Base-by-base conservation (phyloP, 2,329 filamentous ascomycete species). In the Amylocarpus encephaloides region DNA sequence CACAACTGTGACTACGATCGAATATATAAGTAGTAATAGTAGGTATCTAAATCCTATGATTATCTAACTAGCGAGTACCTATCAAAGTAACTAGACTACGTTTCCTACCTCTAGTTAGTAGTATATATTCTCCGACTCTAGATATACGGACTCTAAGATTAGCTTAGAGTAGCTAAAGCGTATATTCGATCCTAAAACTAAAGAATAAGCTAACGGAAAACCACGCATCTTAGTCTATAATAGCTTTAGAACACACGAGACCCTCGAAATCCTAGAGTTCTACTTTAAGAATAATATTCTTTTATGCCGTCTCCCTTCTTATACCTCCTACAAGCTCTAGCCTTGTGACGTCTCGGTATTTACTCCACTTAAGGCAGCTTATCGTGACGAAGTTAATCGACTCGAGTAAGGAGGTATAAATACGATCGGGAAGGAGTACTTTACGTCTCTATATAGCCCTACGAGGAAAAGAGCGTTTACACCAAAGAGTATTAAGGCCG, bases 271-370 rank as follows among this genome's bases (percentile, higher is more conserved):
- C 22, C 7, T 26, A 26, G 22, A 26, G 22, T 26, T 26, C 22
- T 26, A 7, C 7, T 26, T 26, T 26, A 26, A 26, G 22, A 26
- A 26, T 7, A 26, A 26, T 26, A 26, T 26, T 26, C 22, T 26
- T 26, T 7, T 26, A 26, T 26, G 22, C 7, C 22, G 22, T 26
- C 22, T 26, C 22, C 7, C 22, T 26, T 26, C 22, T 26, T 7
- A 26, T 26, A 26, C 22, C 22, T 26, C 22, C 22, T 7, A 26
- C 22, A 26, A 26, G 52, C 57, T 62, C 29, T 54, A 64, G 58
- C 61, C 61, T 36, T 59, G 52, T 54, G 52, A 64, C 48, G 53
- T 62, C 26, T 47, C 39, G 49, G 41, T 56, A 11, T 64, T 64
- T 56, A 53, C 30, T 19, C 29, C 4, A n/a, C n/a, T 45, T 2